Conservation (phyloP, 345 rosid genomes). For the Citrus inodora region DNA sequence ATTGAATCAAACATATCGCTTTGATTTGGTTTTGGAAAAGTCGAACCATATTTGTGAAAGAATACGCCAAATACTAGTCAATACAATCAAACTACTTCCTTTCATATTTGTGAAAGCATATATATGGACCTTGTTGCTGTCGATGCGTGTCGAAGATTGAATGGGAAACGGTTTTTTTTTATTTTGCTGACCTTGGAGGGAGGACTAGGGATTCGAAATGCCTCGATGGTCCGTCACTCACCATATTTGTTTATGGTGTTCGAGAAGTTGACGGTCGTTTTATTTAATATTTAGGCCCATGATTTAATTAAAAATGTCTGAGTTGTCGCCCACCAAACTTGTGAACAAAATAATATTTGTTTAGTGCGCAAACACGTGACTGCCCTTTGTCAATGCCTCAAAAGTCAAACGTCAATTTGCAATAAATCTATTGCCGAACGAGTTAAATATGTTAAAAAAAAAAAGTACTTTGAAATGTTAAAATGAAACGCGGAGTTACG, state of each 20-base stretch:
- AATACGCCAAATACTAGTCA: no score
- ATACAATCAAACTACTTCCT: no score
- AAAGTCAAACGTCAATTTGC: not conserved
- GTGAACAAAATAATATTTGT: not conserved
- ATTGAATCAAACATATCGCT: no score
- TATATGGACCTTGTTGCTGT: no score
- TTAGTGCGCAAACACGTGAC: slow-evolving; percentile 7
- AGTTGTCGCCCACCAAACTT: not conserved
- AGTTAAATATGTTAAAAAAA: not conserved
- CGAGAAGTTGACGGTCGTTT: not conserved
- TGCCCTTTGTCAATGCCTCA: not conserved
- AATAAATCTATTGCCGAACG: not conserved
- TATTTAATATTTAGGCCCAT: not conserved
- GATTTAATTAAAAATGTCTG: not conserved
- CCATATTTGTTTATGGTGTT: not conserved
- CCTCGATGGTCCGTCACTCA: not conserved
- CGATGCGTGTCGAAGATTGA: not conserved
- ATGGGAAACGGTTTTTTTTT: not conserved
- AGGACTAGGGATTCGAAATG: not conserved
- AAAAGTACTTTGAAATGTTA: no score
- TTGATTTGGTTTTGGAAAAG: no score
- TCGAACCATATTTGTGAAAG: no score
- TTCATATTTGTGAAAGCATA: no score
- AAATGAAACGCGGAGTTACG: no score
- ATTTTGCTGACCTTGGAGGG: not conserved